Evolutionary conservation across 2,329 filamentous ascomycete species (phyloP), one percentile per base, ranked within the genome.

Genomic region (Biscogniauxia sp.): DNA sequence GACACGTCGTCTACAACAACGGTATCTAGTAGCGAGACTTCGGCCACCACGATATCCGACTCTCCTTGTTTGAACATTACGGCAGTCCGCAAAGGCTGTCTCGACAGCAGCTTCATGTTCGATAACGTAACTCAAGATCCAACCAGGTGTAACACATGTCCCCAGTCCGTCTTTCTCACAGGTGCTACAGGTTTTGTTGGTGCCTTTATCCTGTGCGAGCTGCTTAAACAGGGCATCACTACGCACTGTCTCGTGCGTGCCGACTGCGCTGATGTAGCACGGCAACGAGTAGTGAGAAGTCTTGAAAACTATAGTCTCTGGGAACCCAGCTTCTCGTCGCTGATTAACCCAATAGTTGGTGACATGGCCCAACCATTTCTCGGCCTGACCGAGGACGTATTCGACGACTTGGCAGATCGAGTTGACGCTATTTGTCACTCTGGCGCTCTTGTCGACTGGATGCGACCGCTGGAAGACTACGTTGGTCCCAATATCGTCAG

Each of bases 171-270:
- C 23, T 68, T 72, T 53, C 58, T 72, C 41, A 72, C 69, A 51
- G 70, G 70, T 25, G 64, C 67, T 17, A 72, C 70, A 19, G 69
- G 70, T 25, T 72, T 72, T 54, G 68, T 72, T 23, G 70, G 70
- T 23, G 66, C 68, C 51, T 72, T 62, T 51, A 67, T 72, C 20
- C 52, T 71, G 54, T 41, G 64, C 37, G 62, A 70, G 54, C 60
- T 72, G 17, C 64, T 72, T 17, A 63, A 64, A 51, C 59, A 60
- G 32, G 66, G 65, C 17, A 66, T 72, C 32, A 57, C 51, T 8
- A 63, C 60, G 7, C 54, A 68, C 41, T 72, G 69, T 55, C 64
- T 72, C 17, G 67, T 72, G 51, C 69, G 69, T 49, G 70, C 68
- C 32, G 57, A 59, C 20, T 20, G 20, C 23, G 17, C 49, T 20